A percentile compares a stretch with the other conserved stretches of the same genome.
Evolutionary conservation across 345 rosid species (phyloP).

Genomic region (Aquilaria malaccensis): DNA sequence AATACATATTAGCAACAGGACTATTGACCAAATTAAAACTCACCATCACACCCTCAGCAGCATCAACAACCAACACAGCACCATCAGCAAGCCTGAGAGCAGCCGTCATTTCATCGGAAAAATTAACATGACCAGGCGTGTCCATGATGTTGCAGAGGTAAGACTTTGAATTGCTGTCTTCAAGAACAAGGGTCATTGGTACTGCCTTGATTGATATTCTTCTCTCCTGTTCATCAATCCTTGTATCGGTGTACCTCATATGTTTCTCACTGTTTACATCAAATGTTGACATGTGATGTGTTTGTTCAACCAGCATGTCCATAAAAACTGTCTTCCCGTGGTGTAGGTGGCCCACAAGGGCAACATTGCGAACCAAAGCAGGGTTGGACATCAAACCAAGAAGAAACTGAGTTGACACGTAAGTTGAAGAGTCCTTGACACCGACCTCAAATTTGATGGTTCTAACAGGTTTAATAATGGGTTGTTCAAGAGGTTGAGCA

Average conservation of each 20-base stretch:
- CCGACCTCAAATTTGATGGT: constrained; percentile 90
- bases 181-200: constrained; percentile 96
- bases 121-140: constrained; percentile 89
- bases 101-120: constrained; percentile 84
- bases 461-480: constrained; percentile 79
- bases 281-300: constrained; percentile 85
- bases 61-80: constrained; percentile 92
- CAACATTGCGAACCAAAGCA: constrained; percentile 77
- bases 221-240: constrained; percentile 97
- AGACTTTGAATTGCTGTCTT: constrained; percentile 88
- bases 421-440: constrained; percentile 83
- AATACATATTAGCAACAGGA: too few species aligned
- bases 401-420: constrained; percentile 89
- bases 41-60: constrained; percentile 80
- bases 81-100: constrained; percentile 92
- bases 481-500: constrained; percentile 86
- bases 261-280: constrained; percentile 82
- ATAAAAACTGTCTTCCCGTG: constrained; percentile 93
- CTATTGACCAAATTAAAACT: neutral
- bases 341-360: constrained; percentile 92
- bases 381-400: constrained; percentile 95
- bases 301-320: constrained; percentile 99
- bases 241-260: constrained; percentile 83
- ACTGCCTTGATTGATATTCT: constrained; percentile 89
- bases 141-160: constrained; percentile 89